These are phyloP conservation scores for Cyphellophora europaea DNA, from an alignment of 2,329 filamentous ascomycete genomes.

Conservation along the genomic window DNA sequence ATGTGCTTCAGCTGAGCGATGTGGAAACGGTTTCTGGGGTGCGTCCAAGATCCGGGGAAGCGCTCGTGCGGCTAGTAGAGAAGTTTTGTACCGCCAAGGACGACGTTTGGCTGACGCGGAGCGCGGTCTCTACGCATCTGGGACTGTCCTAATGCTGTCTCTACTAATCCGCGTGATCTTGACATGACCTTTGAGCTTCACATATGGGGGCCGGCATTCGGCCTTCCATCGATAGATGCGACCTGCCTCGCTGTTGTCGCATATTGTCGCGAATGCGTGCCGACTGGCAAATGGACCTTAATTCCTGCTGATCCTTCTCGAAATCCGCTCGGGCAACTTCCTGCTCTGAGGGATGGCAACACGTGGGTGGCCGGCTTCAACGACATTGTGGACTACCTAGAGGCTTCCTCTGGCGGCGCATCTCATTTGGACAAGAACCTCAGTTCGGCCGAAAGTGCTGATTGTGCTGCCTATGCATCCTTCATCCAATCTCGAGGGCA, in stretches of 20 bases:
- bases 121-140: no score
- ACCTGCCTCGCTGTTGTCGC: slow-evolving; percentile 80
- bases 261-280: slow-evolving; percentile 59
- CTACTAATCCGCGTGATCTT: no score
- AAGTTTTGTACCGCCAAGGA: no score
- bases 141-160: no score
- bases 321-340: slow-evolving; percentile 54
- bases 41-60: no score
- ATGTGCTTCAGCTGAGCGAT: no score
- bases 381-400: slow-evolving; percentile 44
- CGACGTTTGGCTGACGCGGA: no score
- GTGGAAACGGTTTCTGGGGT: no score
- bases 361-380: slow-evolving; percentile 44
- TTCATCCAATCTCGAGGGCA: slow-evolving; percentile 69
- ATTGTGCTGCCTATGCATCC: slow-evolving; percentile 41
- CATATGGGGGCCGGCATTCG: slow-evolving; percentile 83
- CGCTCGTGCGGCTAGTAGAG: no score
- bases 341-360: slow-evolving; percentile 46
- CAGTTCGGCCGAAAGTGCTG: slow-evolving; percentile 33
- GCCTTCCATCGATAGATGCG: slow-evolving; percentile 79
- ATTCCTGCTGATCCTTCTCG: slow-evolving; percentile 62
- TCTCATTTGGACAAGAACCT: slow-evolving; percentile 40
- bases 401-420: slow-evolving; percentile 34
- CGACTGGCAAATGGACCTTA: slow-evolving; percentile 55
- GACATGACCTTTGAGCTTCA: slow-evolving; percentile 63